These are phyloP conservation scores for Didymella segeticola DNA, from an alignment of 2,329 filamentous ascomycete genomes.

Conservation along the genomic window DNA sequence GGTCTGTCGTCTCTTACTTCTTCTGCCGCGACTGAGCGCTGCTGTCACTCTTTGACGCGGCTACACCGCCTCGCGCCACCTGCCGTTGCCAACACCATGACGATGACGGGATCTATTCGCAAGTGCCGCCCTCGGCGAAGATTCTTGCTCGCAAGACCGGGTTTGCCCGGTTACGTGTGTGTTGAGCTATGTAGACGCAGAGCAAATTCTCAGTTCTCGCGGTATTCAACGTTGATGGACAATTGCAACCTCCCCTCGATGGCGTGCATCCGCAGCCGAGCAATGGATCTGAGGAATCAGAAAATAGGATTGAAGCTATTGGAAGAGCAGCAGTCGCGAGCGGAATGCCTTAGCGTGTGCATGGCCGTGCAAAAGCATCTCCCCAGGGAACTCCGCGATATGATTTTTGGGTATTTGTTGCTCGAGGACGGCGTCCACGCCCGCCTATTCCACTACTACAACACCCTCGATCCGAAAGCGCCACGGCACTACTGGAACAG, in stretches of 20 bases:
- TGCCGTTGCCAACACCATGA: slow-evolving; percentile 17
- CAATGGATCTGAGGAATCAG: not conserved
- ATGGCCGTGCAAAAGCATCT: slow-evolving; percentile 7
- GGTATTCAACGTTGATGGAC: slow-evolving; percentile 3
- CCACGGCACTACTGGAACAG: slow-evolving; percentile 17
- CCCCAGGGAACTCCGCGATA: slow-evolving; percentile 20
- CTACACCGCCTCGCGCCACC: slow-evolving; percentile 17
- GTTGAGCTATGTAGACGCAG: not conserved
- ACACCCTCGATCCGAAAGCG: slow-evolving; percentile 16
- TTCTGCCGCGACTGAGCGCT: not conserved
- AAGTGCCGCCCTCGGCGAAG: slow-evolving; percentile 12
- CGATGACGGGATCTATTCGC: slow-evolving; percentile 1
- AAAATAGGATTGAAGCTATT: not conserved
- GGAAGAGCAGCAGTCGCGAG: slow-evolving; percentile 2
- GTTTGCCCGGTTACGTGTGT: not conserved
- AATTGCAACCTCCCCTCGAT: not conserved
- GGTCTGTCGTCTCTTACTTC: not conserved
- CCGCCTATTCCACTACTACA: slow-evolving; percentile 13
- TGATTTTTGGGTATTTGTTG: slow-evolving; percentile 15
- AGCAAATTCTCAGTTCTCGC: slow-evolving; percentile 1
- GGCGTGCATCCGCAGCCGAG: not conserved
- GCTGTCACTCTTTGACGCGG: not conserved
- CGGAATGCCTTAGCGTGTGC: slow-evolving; percentile 6
- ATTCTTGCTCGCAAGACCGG: slow-evolving; percentile 8
- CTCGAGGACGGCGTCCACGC: slow-evolving; percentile 15